A percentile compares a stretch with the other conserved stretches of the same genome.
Evolutionary conservation across 139 green algal genomes (phyloP).

Genomic region (Auxenochlorella pyrenoidosa): DNA sequence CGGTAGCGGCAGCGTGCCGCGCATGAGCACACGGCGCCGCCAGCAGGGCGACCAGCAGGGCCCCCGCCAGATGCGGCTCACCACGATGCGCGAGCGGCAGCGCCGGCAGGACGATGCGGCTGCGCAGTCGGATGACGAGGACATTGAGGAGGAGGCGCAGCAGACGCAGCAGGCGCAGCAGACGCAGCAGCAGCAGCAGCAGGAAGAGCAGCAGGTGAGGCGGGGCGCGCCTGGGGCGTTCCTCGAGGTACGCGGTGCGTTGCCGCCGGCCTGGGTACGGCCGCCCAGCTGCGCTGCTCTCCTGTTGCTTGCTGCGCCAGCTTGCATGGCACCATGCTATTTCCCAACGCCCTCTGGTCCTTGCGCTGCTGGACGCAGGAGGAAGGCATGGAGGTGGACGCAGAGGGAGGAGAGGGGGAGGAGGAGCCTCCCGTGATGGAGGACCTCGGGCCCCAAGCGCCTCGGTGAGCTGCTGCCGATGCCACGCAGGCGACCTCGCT

Average conservation of each 20-base stretch:
- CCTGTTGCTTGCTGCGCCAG: neutral
- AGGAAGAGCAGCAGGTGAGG: neutral
- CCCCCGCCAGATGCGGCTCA: neutral
- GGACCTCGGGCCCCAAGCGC: neutral
- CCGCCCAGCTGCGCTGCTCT: neutral
- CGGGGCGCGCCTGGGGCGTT: neutral
- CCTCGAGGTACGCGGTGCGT: neutral
- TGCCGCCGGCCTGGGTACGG: neutral
- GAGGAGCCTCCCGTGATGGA: neutral
- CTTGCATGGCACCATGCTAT: neutral
- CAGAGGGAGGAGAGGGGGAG: neutral
- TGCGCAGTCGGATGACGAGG: neutral
- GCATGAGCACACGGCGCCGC: neutral
- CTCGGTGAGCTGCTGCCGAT: neutral
- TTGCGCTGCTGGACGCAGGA: neutral
- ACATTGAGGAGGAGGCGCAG: neutral
- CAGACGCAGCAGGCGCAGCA: neutral
- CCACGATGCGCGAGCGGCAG: constrained; percentile 26
- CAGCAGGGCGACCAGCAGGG: neutral
- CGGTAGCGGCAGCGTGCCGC: neutral
- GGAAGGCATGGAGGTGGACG: neutral
- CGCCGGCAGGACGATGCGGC: constrained; percentile 1
- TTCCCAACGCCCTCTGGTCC: too few species aligned
- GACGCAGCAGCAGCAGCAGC: neutral
- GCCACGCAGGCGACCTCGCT: too few species aligned